These are phyloP conservation scores for Botrytis squamosa DNA, from an alignment of 2,329 filamentous ascomycete species.

Conservation along the genomic window DNA sequence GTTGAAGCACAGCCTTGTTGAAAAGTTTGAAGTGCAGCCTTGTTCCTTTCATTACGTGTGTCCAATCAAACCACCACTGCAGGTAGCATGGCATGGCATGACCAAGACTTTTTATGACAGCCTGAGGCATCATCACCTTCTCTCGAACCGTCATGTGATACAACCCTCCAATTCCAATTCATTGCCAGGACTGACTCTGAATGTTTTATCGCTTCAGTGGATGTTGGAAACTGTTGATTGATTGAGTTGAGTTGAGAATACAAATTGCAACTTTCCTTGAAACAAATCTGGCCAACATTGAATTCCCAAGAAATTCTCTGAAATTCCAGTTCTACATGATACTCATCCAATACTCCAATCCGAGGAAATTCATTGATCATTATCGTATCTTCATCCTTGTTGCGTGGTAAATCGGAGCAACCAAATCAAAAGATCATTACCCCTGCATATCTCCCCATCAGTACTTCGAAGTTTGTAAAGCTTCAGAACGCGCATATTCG, in stretches of 20 bases:
- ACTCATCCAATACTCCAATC: neutral
- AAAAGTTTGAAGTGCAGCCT: neutral
- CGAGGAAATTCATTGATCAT: neutral
- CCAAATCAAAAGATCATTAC: slow-evolving; percentile 13
- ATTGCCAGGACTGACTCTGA: neutral
- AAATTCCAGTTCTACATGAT: neutral
- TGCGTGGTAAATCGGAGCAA: neutral
- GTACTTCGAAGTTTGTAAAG: slow-evolving; percentile 19
- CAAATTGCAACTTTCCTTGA: neutral
- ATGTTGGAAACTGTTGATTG: neutral
- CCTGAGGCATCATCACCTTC: neutral
- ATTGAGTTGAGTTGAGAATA: slow-evolving; percentile 4
- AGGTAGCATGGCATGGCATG: neutral
- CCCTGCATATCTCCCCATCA: slow-evolving; percentile 21
- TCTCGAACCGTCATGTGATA: neutral
- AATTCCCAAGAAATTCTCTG: neutral
- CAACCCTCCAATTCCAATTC: neutral
- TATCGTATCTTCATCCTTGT: slow-evolving; percentile 18
- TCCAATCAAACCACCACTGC: neutral
- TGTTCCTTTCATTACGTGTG: neutral
- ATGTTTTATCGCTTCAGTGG: neutral
- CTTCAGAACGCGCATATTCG: slow-evolving; percentile 22
- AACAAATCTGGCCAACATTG: neutral
- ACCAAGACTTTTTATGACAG: neutral
- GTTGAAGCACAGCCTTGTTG: neutral